Base-by-base conservation (phyloP, 2,329 filamentous ascomycete genomes). In the Trichoderma oligosporum region DNA sequence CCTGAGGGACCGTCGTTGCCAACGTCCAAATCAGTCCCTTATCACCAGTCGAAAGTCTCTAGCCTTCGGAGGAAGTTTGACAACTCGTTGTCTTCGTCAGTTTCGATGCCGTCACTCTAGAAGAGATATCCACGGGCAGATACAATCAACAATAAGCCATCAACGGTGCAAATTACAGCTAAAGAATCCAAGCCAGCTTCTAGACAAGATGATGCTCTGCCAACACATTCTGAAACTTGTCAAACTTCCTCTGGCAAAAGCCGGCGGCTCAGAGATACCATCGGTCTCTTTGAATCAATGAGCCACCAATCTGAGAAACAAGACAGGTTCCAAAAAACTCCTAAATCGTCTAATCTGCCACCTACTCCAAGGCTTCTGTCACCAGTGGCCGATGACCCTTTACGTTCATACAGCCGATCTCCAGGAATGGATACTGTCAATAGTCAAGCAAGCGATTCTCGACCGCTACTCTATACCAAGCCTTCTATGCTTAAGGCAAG, bases 221-320 rank as follows among this genome's bases (percentile, higher is more conserved):
- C 41, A 18, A 18, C n/a, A 12, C 25, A 18, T 7, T 18, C 27
- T 5, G 31, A 16, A 14, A 16, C 2, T n/a, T n/a, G n/a, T n/a
- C n/a, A n/a, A 6, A 7, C 36, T 25, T 7, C 36, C 2, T 20
- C 14, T 2, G 16, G 8, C 12, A 14, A 49, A 18, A n/a, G 36
- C 11, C 11, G 48, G 22, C 48, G 12, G 9, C 58, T 61, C 4
- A 66, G 62, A 44, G 63, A 70, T n/a, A 68, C 62, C 36, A 70
- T 71, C 20, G 61, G 63, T 3, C 57, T 70, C 7, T 71, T 69
- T 47, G 68, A 71, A 41, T 65, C 64, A 14, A 52, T 71, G 33
- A 63, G 61, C 20, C 57, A 27, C 6, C 58, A 57, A 35, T 20
- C 8, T 31, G 25, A 31, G 27, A 24, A 51, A 41, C 31, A 47